A percentile compares a stretch with the other conserved stretches of the same genome.
Evolutionary conservation across 208 protist species (phyloP).

Genomic region (Leishmania guyanensis): DNA sequence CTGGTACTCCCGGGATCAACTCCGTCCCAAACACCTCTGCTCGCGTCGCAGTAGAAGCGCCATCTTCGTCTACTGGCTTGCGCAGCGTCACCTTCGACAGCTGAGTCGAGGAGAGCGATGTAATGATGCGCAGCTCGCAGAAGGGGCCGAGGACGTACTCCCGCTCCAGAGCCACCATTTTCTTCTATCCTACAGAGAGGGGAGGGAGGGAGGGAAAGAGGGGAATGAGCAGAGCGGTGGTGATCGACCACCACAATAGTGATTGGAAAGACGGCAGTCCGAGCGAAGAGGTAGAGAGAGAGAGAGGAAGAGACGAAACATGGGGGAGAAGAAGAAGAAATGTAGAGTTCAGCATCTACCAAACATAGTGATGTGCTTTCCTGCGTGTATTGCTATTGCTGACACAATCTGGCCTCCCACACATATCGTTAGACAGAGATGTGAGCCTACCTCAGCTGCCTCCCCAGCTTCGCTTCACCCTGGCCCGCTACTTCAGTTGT

Average conservation of each 20-base stretch:
- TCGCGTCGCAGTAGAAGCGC: conserved; percentile 16
- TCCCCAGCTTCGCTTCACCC: not conserved
- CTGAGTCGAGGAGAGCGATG: conserved; percentile 21
- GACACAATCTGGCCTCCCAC: not conserved
- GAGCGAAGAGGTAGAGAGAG: not conserved
- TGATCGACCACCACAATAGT: not conserved
- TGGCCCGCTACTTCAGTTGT: not conserved
- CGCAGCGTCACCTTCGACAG: conserved; percentile 36
- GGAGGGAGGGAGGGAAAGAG: not conserved
- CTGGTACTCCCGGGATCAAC: conserved; percentile 43
- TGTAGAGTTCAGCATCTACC: not conserved
- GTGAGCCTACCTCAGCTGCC: not conserved
- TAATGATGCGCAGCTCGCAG: conserved; percentile 55
- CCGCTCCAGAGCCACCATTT: conserved; percentile 35
- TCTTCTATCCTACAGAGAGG: not conserved
- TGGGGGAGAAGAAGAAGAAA: not conserved
- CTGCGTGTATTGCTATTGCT: not conserved
- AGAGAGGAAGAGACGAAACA: not conserved
- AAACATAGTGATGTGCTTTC: not conserved
- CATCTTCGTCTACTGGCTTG: conserved; percentile 16
- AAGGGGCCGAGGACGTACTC: conserved; percentile 52
- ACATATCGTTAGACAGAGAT: not conserved
- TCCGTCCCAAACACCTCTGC: conserved; percentile 69
- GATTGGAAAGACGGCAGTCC: not conserved
- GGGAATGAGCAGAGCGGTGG: not conserved